Evolutionary conservation across 2,329 filamentous ascomycete genomes (phyloP).

Genomic region (Talaromyces rugulosus): DNA sequence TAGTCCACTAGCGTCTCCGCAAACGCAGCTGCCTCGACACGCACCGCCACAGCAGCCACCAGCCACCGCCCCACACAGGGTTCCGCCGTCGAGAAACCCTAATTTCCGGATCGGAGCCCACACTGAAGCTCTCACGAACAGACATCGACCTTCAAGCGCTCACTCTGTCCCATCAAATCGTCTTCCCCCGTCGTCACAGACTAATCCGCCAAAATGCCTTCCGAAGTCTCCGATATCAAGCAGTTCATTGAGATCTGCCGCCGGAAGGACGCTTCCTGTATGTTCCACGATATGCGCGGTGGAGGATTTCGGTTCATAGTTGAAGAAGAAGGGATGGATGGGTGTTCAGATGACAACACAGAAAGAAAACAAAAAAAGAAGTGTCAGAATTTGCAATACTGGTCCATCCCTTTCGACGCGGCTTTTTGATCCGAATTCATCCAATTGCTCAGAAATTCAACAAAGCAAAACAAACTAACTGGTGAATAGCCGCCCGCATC

Average conservation of each 20-base stretch:
- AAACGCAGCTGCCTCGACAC: neutral
- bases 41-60: slow-evolving; percentile 9
- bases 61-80: slow-evolving; percentile 13
- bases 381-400: neutral
- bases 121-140: slow-evolving; percentile 3
- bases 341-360: neutral
- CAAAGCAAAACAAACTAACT: neutral
- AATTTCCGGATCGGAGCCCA: slow-evolving; percentile 20
- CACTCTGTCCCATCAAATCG: slow-evolving; percentile 2
- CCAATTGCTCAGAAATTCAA: neutral
- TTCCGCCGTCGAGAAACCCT: slow-evolving; percentile 19
- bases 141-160: neutral
- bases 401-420: slow-evolving; percentile 14
- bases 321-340: neutral
- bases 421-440: neutral
- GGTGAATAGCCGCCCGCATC: slow-evolving; percentile 72
- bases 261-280: slow-evolving; percentile 99
- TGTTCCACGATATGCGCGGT: slow-evolving; percentile 43
- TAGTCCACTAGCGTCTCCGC: neutral
- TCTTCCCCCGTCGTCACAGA: slow-evolving; percentile 12
- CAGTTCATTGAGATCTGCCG: slow-evolving; percentile 99
- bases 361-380: neutral
- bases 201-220: slow-evolving; percentile 78
- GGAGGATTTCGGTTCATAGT: neutral
- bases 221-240: slow-evolving; percentile 98